A percentile compares a stretch with the other conserved stretches of the same genome.
These are phyloP conservation scores for Fusarium setosum DNA, from an alignment of 2,329 filamentous ascomycete genomes.

Conservation along the genomic window DNA sequence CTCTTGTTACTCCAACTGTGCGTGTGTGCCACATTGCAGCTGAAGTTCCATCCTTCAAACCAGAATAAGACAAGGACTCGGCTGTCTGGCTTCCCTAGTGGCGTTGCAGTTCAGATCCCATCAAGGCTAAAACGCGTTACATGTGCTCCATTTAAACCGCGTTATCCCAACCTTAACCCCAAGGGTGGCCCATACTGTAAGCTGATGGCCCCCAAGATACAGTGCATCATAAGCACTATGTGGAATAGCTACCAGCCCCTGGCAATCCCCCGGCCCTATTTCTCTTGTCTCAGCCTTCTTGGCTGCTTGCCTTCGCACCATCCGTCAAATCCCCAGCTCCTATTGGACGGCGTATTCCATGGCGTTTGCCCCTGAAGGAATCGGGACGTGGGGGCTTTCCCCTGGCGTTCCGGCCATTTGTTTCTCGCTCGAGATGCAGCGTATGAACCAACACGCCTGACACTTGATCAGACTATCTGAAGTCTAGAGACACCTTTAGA, in stretches of 20 bases:
- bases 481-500: not conserved
- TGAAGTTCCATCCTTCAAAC: not conserved
- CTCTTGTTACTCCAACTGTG: too few species aligned
- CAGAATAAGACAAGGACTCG: too few species aligned
- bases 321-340: not conserved
- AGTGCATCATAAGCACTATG: conserved; percentile 3
- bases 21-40: not conserved
- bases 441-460: not conserved
- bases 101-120: not conserved
- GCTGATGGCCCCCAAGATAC: not conserved
- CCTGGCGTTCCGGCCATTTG: not conserved
- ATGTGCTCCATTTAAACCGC: not conserved
- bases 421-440: not conserved
- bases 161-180: not conserved
- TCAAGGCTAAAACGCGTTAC: not conserved
- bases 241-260: conserved; percentile 1
- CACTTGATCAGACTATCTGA: not conserved
- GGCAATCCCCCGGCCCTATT: not conserved
- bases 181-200: too few species aligned
- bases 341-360: not conserved
- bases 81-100: not conserved
- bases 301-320: not conserved
- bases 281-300: conserved; percentile 2
- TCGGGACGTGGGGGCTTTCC: not conserved
- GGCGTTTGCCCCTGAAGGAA: not conserved